phyloP scores from a whole-genome alignment of 306 rosid species.

The Biancaea sappan region DNA sequence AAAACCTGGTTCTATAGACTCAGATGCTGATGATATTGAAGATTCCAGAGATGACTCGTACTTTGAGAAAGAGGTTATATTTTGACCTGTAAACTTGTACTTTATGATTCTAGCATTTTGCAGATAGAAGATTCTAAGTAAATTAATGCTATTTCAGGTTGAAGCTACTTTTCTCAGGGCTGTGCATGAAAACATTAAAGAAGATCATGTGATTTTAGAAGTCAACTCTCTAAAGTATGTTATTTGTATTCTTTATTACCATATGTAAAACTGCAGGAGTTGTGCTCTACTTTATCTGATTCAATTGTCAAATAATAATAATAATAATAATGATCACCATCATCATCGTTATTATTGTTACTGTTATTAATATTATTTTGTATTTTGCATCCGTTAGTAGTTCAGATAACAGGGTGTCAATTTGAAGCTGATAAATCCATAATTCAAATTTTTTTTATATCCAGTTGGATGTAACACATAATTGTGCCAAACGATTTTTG shows the following conservation, averaged over 20 bases:
- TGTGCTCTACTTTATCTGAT: constrained; percentile 8
- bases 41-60: constrained; percentile 65
- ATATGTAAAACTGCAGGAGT: background rate
- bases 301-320: constrained; percentile 9
- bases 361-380: too few relatives aligned
- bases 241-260: constrained; percentile 27
- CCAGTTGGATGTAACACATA: background rate
- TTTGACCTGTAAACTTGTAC: constrained; percentile 23
- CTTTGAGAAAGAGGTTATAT: constrained; percentile 84
- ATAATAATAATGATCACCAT: too few relatives aligned
- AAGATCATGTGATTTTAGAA: constrained; percentile 72
- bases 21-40: constrained; percentile 69
- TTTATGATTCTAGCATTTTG: background rate
- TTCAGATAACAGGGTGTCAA: background rate
- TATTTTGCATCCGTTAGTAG: background rate
- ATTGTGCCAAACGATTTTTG: background rate
- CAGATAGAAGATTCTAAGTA: constrained; percentile 26
- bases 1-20: constrained; percentile 60
- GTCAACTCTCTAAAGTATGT: constrained; percentile 85
- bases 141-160: constrained; percentile 58
- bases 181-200: constrained; percentile 84
- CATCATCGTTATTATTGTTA: too few relatives aligned
- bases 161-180: constrained; percentile 95
- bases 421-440: background rate
- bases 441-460: background rate